phyloP scores from a whole-genome alignment of 2,329 filamentous ascomycete genomes.

The Cercospora zeina region DNA sequence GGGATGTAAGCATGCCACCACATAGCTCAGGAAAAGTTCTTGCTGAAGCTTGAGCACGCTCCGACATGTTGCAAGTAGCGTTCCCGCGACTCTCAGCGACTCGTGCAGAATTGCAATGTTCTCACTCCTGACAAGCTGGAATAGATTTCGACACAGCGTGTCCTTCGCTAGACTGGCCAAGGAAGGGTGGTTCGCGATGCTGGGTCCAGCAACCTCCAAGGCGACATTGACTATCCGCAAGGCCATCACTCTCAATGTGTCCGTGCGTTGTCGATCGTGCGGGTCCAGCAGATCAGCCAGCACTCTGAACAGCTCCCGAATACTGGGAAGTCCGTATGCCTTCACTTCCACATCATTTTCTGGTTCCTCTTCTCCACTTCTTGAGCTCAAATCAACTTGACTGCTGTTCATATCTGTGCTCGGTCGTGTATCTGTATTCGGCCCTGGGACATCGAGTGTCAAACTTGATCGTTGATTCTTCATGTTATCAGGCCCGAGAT shows the following conservation, averaged over 20 bases:
- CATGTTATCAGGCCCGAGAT: conserved; percentile 47
- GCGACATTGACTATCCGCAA: conserved; percentile 95
- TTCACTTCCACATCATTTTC: conserved; percentile 62
- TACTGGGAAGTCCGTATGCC: conserved; percentile 91
- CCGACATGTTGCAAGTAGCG: conserved; percentile 84
- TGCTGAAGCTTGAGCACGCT: conserved; percentile 92
- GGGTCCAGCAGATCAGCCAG: conserved; percentile 92
- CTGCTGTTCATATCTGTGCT: conserved; percentile 45
- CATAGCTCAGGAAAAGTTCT: conserved; percentile 90
- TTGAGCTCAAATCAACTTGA: conserved; percentile 44
- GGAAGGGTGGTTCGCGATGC: conserved; percentile 87
- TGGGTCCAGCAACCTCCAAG: conserved; percentile 91
- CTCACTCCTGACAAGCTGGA: conserved; percentile 93
- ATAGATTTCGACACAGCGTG: conserved; percentile 87
- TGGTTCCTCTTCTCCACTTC: conserved; percentile 38
- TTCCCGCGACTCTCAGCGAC: conserved; percentile 87
- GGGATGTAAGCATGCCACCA: conserved; percentile 91
- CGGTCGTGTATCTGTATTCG: conserved; percentile 40
- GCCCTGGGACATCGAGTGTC: conserved; percentile 54
- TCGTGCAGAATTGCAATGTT: conserved; percentile 95
- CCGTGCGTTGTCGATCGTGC: conserved; percentile 86
- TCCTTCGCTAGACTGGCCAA: conserved; percentile 87
- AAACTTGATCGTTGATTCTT: conserved; percentile 55
- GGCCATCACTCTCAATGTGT: conserved; percentile 96
- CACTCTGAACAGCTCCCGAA: conserved; percentile 89